These are phyloP conservation scores for Ophiostoma tasmaniense DNA, from an alignment of 2,329 filamentous ascomycete species.

Conservation along the genomic window DNA sequence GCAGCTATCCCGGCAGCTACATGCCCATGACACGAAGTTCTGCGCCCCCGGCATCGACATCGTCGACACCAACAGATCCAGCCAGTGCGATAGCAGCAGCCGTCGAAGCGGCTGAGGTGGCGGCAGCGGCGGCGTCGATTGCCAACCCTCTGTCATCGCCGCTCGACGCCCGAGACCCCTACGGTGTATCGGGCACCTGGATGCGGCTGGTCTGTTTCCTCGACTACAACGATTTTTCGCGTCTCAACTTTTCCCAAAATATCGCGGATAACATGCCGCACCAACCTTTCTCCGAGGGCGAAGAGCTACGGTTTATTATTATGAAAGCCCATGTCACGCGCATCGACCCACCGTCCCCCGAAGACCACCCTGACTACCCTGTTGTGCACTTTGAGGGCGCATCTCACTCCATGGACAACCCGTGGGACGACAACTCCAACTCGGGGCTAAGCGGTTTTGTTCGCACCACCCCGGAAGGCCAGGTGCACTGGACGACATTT, in stretches of 20 bases:
- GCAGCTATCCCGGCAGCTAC: constrained; percentile 45
- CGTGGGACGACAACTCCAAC: constrained; percentile 61
- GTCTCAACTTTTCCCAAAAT: constrained; percentile 56
- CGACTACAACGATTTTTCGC: constrained; percentile 65
- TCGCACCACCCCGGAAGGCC: constrained; percentile 57
- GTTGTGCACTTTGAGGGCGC: constrained; percentile 61
- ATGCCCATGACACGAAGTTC: constrained; percentile 25
- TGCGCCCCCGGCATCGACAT: neutral
- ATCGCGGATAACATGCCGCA: constrained; percentile 37
- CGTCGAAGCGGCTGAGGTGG: neutral
- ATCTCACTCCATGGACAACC: constrained; percentile 53
- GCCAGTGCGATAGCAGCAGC: neutral
- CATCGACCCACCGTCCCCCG: constrained; percentile 50
- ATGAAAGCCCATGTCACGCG: constrained; percentile 57
- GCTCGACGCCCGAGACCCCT: constrained; percentile 55
- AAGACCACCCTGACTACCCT: constrained; percentile 50
- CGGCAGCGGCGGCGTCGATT: neutral
- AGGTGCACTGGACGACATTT: constrained; percentile 65
- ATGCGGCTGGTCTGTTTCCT: constrained; percentile 44
- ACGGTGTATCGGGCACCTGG: constrained; percentile 63
- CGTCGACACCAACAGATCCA: neutral
- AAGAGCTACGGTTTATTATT: constrained; percentile 62
- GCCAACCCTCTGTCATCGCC: neutral
- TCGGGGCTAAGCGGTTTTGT: constrained; percentile 57
- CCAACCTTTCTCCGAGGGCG: constrained; percentile 48